Conservation (phyloP, 2,329 filamentous ascomycete genomes). For the Fusarium piperis region DNA sequence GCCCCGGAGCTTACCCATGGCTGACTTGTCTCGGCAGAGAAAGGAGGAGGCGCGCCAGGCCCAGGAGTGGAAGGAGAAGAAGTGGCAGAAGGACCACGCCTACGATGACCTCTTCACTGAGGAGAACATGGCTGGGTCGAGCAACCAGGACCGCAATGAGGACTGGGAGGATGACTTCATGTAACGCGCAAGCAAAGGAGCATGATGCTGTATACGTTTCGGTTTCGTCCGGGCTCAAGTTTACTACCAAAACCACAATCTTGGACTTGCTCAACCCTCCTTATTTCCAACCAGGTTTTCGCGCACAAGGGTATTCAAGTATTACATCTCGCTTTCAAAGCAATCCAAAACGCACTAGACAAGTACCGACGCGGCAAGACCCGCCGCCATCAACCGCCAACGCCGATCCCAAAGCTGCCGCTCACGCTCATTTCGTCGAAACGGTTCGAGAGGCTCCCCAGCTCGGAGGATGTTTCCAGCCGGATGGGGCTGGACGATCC, state of each 20-base stretch:
- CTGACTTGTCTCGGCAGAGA: conserved; percentile 58
- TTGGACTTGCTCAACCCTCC: background rate
- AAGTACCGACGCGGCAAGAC: background rate
- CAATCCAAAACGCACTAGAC: background rate
- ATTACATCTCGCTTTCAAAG: background rate
- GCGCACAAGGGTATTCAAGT: conserved; percentile 28
- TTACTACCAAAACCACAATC: conserved; percentile 1
- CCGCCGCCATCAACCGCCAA: conserved; percentile 36
- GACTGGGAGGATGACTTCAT: conserved; percentile 94
- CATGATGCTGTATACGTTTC: background rate
- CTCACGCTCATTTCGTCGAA: conserved; percentile 49
- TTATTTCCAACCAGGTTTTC: background rate
- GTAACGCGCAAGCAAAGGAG: conserved; percentile 56
- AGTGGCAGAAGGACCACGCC: conserved; percentile 96
- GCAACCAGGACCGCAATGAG: conserved; percentile 84
- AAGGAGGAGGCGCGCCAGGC: conserved; percentile 79
- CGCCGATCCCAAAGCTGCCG: conserved; percentile 44
- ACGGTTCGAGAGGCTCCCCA: conserved; percentile 42
- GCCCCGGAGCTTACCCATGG: background rate
- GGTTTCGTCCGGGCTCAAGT: background rate
- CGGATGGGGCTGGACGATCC: conserved; percentile 42
- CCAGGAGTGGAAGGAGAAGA: conserved; percentile 86
- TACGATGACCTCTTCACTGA: conserved; percentile 93
- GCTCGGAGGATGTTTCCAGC: conserved; percentile 41
- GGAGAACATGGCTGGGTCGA: conserved; percentile 78